Evolutionary conservation across 1,284 basidiomycete genomes (phyloP), one percentile per base, ranked within the genome.

Genomic region (Schizophyllum amplum): DNA sequence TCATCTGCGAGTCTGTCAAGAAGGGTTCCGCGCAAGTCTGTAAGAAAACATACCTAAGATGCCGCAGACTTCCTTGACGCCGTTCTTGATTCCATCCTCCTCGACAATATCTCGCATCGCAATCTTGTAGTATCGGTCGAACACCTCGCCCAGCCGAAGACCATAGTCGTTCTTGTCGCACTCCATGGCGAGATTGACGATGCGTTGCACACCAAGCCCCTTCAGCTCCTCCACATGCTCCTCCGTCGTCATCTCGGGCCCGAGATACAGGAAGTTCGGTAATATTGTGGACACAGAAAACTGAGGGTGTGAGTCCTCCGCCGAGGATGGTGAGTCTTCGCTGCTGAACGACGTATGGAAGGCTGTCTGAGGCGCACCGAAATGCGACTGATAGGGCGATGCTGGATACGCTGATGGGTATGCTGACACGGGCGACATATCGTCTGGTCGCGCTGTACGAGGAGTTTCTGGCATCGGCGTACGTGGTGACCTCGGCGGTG

Each of bases 31-130:
- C 54, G 47, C 53, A 46, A 50, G 42, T 46, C 42, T 47, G 55
- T 53, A 49, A 54, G 53, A n/a, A 3, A 20, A 75, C 87, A 68
- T 69, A 94, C 92, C 92, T 51, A 97, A 77, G 55, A 93, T 86
- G 42, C 86, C 78, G 68, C 94, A 97, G 20, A 90, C 92, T 64
- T 94, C 86, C 27, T 83, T 78, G 52, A 98, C 85, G 25, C 90
- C 90, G 51, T 78, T 77, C n/a, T 84, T 83, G 47, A 98, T 90
- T 52, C 90, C 90, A 57, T 90, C 88, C 70, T 98, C 95, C 69
- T 98, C 95, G 15, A 98, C 92, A 2, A 85, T 93, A 73, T 98
- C 95, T 62, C 92, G 79, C 90, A 98, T 94, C 1, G 93, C 90
- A 42, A 98, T 87, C 63, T 86, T 86, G 52, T 82, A 76, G 68